These are phyloP conservation scores for Penicillium sumatraense DNA, from an alignment of 2,329 filamentous ascomycete genomes.

Conservation along the genomic window DNA sequence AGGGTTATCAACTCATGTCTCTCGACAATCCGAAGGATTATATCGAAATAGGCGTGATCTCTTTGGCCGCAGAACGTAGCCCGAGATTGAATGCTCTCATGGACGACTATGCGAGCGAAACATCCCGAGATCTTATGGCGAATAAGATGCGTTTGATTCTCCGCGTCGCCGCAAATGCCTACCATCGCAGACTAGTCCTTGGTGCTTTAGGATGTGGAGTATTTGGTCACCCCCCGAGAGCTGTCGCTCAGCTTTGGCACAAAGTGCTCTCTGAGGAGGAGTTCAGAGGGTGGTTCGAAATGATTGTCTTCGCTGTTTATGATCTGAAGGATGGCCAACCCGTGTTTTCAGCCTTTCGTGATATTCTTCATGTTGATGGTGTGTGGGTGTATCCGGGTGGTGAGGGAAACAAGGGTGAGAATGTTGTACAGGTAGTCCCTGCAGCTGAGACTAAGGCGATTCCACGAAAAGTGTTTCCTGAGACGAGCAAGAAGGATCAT, in stretches of 20 bases:
- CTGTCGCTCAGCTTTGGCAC: constrained; percentile 67
- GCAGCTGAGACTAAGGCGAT: too few species aligned
- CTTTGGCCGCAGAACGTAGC: constrained; percentile 59
- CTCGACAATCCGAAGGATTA: constrained; percentile 33
- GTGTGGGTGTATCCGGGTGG: too few species aligned
- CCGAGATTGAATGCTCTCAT: constrained; percentile 38
- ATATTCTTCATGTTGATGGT: too few species aligned
- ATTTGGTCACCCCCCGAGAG: constrained; percentile 64
- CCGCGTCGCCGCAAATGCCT: constrained; percentile 61
- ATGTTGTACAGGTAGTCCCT: too few species aligned
- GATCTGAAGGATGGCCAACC: constrained; percentile 32
- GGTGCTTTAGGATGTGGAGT: constrained; percentile 73
- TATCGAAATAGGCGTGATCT: constrained; percentile 65
- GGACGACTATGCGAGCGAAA: constrained; percentile 41
- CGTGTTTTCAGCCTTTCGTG: background rate
- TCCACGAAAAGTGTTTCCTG: too few species aligned
- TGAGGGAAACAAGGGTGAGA: background rate
- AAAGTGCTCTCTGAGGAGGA: constrained; percentile 65
- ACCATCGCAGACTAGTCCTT: constrained; percentile 65
- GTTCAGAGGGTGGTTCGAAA: constrained; percentile 68
- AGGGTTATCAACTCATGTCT: constrained; percentile 52
- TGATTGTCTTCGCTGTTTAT: constrained; percentile 67
- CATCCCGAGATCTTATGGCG: constrained; percentile 58
- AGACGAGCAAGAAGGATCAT: background rate
- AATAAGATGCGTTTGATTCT: constrained; percentile 67